phyloP scores from a whole-genome alignment of 2,329 filamentous ascomycete genomes.

The Emericellopsis atlantica region DNA sequence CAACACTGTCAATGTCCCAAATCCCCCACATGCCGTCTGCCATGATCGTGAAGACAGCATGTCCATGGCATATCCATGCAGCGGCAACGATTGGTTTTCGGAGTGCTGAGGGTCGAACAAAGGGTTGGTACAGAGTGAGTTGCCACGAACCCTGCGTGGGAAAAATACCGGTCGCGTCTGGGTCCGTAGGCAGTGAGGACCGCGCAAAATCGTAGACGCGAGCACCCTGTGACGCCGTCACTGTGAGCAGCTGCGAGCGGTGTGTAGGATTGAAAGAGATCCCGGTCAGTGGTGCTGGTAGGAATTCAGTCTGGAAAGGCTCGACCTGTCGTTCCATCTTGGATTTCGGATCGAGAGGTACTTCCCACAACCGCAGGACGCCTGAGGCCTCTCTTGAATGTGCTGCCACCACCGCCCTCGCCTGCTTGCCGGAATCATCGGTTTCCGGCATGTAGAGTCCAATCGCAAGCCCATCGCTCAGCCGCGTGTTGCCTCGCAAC shows the following conservation, averaged over 20 bases:
- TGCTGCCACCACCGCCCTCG: constrained; percentile 43
- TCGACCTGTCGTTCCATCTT: constrained; percentile 17
- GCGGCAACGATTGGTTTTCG: constrained; percentile 51
- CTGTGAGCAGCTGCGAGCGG: constrained; percentile 43
- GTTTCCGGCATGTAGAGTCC: constrained; percentile 31
- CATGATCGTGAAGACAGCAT: constrained; percentile 44
- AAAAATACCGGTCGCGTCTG: constrained; percentile 35
- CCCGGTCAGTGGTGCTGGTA: constrained; percentile 38
- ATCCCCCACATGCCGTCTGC: constrained; percentile 56
- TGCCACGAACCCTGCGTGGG: constrained; percentile 51
- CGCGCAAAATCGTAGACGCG: constrained; percentile 49
- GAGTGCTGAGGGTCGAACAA: constrained; percentile 31
- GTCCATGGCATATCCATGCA: constrained; percentile 47
- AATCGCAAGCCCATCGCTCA: constrained; percentile 43
- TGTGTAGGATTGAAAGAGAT: constrained; percentile 47
- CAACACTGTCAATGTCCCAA: constrained; percentile 51
- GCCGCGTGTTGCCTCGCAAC: constrained; percentile 38
- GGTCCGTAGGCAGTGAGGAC: constrained; percentile 37
- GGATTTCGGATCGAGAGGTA: constrained; percentile 30
- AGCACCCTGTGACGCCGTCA: constrained; percentile 41
- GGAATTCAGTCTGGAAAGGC: constrained; percentile 48
- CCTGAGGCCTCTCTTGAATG: constrained; percentile 48
- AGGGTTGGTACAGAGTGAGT: constrained; percentile 47
- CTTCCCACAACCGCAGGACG: constrained; percentile 44
- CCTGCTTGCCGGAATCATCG: constrained; percentile 19